Percentiles rank a stretch among this genome's conserved stretches.
phyloP scores from a whole-genome alignment of 2,329 filamentous ascomycete genomes.

The Byssochlamys sp. region DNA sequence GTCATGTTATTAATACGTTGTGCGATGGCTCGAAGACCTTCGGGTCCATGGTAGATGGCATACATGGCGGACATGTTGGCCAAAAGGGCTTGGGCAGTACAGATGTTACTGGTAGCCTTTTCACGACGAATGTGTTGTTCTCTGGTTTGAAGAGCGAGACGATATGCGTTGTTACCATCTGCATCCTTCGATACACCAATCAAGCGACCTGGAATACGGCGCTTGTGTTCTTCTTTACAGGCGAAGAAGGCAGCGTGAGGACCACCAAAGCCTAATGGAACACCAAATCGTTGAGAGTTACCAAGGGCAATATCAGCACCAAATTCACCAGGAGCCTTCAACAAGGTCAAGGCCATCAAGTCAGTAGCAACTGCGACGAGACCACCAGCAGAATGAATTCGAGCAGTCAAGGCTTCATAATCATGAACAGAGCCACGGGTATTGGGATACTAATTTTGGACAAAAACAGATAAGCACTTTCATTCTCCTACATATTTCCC shows the following conservation, averaged over 20 bases:
- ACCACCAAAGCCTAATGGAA: slow-evolving; percentile 83
- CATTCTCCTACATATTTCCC: no score
- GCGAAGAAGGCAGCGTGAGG: slow-evolving; percentile 97
- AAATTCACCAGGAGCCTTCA: slow-evolving; percentile 86
- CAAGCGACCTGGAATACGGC: slow-evolving; percentile 83
- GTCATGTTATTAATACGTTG: slow-evolving; percentile 65
- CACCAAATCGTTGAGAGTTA: slow-evolving; percentile 80
- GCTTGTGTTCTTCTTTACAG: slow-evolving; percentile 80
- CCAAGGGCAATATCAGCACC: slow-evolving; percentile 92
- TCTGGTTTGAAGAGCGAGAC: slow-evolving; percentile 78
- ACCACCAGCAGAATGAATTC: no score
- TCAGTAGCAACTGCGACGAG: slow-evolving; percentile 88
- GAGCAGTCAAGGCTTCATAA: no score
- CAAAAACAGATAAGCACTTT: no score
- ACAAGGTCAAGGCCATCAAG: slow-evolving; percentile 71
- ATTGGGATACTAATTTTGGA: no score
- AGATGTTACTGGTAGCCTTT: slow-evolving; percentile 95
- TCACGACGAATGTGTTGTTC: slow-evolving; percentile 94
- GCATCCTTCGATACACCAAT: slow-evolving; percentile 89
- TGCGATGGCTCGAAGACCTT: slow-evolving; percentile 76
- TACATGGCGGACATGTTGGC: slow-evolving; percentile 96
- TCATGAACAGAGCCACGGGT: no score
- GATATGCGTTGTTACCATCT: slow-evolving; percentile 67
- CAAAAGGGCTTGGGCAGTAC: slow-evolving; percentile 83
- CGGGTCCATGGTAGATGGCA: slow-evolving; percentile 82